Conservation (phyloP, 2,329 filamentous ascomycete species). For the Fusarium coffeatum region DNA sequence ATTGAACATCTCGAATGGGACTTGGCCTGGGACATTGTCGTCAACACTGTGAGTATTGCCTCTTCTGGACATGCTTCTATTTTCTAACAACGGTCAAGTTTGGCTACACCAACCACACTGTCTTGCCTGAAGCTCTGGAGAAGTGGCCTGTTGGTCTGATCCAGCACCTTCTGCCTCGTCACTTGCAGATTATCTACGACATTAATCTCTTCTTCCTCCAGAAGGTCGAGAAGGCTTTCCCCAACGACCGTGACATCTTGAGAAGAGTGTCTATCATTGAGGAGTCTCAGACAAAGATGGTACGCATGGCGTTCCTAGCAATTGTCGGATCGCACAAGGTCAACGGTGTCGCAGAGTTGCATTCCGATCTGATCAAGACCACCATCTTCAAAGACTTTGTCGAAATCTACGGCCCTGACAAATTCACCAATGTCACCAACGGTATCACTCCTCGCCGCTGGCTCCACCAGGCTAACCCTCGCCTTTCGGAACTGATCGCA, state of each 20-base stretch:
- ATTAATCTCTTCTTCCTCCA: conserved; percentile 97
- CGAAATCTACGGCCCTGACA: conserved; percentile 91
- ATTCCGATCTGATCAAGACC: conserved; percentile 97
- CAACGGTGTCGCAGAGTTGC: conserved; percentile 96
- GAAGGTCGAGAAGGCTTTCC: conserved; percentile 88
- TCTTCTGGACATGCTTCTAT: not conserved
- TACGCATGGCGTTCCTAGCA: conserved; percentile 95
- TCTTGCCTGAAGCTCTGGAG: conserved; percentile 94
- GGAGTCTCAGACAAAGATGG: conserved; percentile 96
- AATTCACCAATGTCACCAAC: conserved; percentile 99
- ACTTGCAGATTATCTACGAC: conserved; percentile 97
- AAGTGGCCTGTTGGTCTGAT: conserved; percentile 97
- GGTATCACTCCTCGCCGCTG: conserved; percentile 95
- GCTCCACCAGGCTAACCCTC: conserved; percentile 97
- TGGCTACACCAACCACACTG: conserved; percentile 98
- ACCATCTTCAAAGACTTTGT: conserved; percentile 99
- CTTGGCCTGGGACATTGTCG: conserved; percentile 86
- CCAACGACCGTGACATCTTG: conserved; percentile 88
- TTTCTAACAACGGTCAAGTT: conserved; percentile 64
- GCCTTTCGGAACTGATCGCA: conserved; percentile 90
- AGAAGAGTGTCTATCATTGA: conserved; percentile 95
- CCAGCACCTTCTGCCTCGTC: conserved; percentile 91
- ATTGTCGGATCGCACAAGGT: conserved; percentile 99
- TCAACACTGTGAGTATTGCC: conserved; percentile 65
- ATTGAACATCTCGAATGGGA: conserved; percentile 94